phyloP scores from a whole-genome alignment of 2,329 filamentous ascomycete genomes.

The Aspergillus pseudoterreus region DNA sequence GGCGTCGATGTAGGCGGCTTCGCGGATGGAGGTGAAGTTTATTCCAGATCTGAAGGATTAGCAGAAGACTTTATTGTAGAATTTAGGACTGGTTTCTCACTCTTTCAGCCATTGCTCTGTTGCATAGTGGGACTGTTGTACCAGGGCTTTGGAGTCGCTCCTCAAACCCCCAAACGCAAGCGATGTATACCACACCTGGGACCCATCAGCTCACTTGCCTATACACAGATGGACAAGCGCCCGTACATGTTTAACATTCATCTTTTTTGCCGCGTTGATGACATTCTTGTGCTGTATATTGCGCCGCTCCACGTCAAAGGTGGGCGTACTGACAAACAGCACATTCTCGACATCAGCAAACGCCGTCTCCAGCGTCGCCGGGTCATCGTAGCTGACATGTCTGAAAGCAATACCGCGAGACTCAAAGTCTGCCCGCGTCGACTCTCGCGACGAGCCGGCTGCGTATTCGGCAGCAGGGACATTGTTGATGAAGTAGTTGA shows the following conservation, averaged over 20 bases:
- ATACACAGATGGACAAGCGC: background rate
- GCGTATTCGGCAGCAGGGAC: slow-evolving; percentile 45
- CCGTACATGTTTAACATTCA: slow-evolving; percentile 50
- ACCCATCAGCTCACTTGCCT: background rate
- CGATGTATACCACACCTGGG: slow-evolving; percentile 53
- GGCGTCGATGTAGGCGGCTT: slow-evolving; percentile 58
- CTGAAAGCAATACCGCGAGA: slow-evolving; percentile 48
- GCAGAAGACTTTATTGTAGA: too few relatives aligned
- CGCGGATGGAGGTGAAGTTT: slow-evolving; percentile 53
- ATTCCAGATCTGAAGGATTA: slow-evolving; percentile 31
- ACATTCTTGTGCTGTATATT: slow-evolving; percentile 47
- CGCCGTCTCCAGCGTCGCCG: slow-evolving; percentile 43
- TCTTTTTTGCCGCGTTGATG: slow-evolving; percentile 51
- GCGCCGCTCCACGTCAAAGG: slow-evolving; percentile 47
- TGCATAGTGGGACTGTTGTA: slow-evolving; percentile 58
- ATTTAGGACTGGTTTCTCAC: slow-evolving; percentile 17
- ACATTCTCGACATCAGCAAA: slow-evolving; percentile 52
- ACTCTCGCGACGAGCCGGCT: slow-evolving; percentile 48
- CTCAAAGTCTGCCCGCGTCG: slow-evolving; percentile 37
- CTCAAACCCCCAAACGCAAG: slow-evolving; percentile 52
- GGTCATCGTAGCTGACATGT: slow-evolving; percentile 50
- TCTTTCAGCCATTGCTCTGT: slow-evolving; percentile 52
- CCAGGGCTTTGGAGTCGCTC: slow-evolving; percentile 42
- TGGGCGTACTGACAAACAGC: slow-evolving; percentile 56
- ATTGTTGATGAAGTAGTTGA: slow-evolving; percentile 29